Conservation (phyloP, 2,329 filamentous ascomycete species). For the Leptographium wingfieldii region DNA sequence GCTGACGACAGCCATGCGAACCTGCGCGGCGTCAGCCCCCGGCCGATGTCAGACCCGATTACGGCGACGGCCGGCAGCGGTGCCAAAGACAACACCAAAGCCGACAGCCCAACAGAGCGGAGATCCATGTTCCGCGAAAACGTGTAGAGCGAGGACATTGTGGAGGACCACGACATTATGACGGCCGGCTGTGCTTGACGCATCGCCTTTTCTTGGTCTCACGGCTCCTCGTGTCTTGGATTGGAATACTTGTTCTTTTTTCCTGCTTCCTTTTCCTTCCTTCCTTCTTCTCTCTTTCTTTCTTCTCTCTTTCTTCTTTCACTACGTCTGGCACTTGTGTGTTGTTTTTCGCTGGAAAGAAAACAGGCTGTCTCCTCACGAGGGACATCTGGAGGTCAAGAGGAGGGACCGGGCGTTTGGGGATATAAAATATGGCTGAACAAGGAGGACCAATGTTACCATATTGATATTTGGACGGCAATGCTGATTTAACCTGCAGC, state of each 20-base stretch:
- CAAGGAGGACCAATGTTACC: too few relatives aligned
- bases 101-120: conserved; percentile 52
- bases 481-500: too few relatives aligned
- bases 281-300: background rate
- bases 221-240: too few relatives aligned
- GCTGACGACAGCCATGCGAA: conserved; percentile 47
- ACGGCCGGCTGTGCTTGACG: background rate
- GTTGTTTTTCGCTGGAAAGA: background rate
- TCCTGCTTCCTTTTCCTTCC: background rate
- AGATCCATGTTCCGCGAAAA: conserved; percentile 60
- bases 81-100: conserved; percentile 22
- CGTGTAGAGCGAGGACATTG: conserved; percentile 30
- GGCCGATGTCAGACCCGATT: conserved; percentile 46
- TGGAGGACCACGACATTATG: background rate
- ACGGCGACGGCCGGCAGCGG: conserved; percentile 18
- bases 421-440: too few relatives aligned
- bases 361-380: too few relatives aligned
- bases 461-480: too few relatives aligned
- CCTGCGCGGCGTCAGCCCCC: conserved; percentile 60
- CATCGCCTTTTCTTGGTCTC: background rate
- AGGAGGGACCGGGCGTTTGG: too few relatives aligned
- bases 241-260: background rate
- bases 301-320: background rate
- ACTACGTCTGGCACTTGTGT: background rate
- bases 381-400: too few relatives aligned